These are phyloP conservation scores for Leccinum imitatum DNA, from an alignment of 768 basidiomycete species.

Conservation along the genomic window DNA sequence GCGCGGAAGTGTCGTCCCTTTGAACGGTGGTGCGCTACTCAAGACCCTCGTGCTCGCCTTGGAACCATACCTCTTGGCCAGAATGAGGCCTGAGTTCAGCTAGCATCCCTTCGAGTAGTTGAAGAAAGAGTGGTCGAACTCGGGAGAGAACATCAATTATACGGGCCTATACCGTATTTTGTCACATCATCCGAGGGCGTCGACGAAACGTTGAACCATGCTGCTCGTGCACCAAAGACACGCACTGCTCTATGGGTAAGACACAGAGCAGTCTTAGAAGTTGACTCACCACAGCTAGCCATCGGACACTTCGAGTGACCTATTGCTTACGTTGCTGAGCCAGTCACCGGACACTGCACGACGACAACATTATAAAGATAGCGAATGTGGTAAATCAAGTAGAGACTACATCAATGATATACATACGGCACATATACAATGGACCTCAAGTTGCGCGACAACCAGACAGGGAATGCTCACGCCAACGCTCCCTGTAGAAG, in stretches of 20 bases:
- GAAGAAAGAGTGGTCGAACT: no score
- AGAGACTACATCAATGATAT: not conserved
- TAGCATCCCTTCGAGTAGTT: slow-evolving; percentile 24
- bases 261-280: not conserved
- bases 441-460: not conserved
- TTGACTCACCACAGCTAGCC: not conserved
- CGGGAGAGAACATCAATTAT: no score
- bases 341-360: not conserved
- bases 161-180: no score
- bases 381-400: not conserved
- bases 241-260: not conserved
- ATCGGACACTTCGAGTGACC: not conserved
- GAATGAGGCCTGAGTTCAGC: slow-evolving; percentile 31
- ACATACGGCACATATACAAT: not conserved
- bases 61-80: slow-evolving; percentile 44
- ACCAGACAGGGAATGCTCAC: slow-evolving; percentile 8
- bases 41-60: slow-evolving; percentile 49
- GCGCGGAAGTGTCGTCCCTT: slow-evolving; percentile 22
- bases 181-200: no score
- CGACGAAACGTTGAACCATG: no score
- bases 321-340: not conserved
- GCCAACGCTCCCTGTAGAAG: slow-evolving; percentile 24
- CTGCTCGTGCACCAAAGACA: not conserved
- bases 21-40: slow-evolving; percentile 48
- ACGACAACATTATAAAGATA: not conserved